Evolutionary conservation across 805 yeast genomes (phyloP).

Genomic region (Suhomyces emberorum): DNA sequence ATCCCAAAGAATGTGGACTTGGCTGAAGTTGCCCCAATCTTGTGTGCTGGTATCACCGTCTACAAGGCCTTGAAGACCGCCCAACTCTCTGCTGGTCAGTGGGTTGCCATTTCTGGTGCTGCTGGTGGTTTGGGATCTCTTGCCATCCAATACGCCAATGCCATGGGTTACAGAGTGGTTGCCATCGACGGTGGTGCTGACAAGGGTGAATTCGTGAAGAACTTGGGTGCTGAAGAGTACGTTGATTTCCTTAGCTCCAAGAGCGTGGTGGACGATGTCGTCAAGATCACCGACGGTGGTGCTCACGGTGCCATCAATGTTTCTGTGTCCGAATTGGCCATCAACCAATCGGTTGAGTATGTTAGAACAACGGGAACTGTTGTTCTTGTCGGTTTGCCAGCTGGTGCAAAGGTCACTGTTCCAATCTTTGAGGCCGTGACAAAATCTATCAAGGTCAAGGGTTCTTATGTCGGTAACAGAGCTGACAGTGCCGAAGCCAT

Average conservation of each 20-base stretch:
- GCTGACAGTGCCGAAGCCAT: slow-evolving; percentile 81
- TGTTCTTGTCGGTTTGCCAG: slow-evolving; percentile 68
- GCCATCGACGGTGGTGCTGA: slow-evolving; percentile 71
- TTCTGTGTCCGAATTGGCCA: slow-evolving; percentile 53
- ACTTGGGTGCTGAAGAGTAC: slow-evolving; percentile 65
- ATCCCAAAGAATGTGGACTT: slow-evolving; percentile 73
- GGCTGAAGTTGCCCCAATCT: slow-evolving; percentile 74
- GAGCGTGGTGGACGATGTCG: slow-evolving; percentile 46
- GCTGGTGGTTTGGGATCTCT: slow-evolving; percentile 78
- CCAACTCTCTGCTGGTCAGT: slow-evolving; percentile 62
- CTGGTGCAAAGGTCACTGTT: slow-evolving; percentile 68
- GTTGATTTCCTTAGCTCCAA: slow-evolving; percentile 52
- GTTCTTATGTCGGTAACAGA: slow-evolving; percentile 88
- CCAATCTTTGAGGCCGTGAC: slow-evolving; percentile 73
- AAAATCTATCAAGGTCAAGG: slow-evolving; percentile 67
- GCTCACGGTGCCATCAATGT: slow-evolving; percentile 50
- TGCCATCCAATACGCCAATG: slow-evolving; percentile 71
- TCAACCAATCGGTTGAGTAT: slow-evolving; percentile 47
- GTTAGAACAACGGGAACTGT: slow-evolving; percentile 33
- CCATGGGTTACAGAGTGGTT: slow-evolving; percentile 71
- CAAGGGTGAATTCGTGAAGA: slow-evolving; percentile 51
- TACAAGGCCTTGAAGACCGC: slow-evolving; percentile 88
- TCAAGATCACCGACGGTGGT: slow-evolving; percentile 53
- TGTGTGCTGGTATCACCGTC: slow-evolving; percentile 90
- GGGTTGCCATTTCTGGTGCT: slow-evolving; percentile 78